phyloP scores from a whole-genome alignment of 768 basidiomycete species.

The Amanita molliuscula region DNA sequence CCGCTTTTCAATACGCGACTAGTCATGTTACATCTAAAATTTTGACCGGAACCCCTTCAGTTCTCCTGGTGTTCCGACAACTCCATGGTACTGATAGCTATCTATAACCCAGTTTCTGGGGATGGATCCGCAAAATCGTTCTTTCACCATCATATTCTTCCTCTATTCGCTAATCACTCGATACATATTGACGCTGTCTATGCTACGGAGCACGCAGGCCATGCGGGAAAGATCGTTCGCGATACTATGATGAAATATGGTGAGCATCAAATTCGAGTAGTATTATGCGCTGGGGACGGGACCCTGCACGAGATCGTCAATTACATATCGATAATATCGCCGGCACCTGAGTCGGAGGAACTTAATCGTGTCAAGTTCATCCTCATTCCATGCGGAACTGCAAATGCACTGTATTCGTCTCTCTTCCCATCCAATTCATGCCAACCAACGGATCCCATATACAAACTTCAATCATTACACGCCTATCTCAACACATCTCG shows the following conservation, averaged over 20 bases:
- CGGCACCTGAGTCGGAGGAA: neutral
- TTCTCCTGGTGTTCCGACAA: too few species aligned
- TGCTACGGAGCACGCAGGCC: slow-evolving; percentile 38
- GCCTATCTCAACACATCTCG: slow-evolving; percentile 32
- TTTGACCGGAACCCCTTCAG: neutral
- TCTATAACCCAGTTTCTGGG: slow-evolving; percentile 76
- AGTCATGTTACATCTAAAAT: neutral
- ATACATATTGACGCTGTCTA: slow-evolving; percentile 28
- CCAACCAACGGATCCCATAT: slow-evolving; percentile 17
- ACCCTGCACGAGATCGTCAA: slow-evolving; percentile 87
- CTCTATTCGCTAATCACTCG: slow-evolving; percentile 40
- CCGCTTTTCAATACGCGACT: slow-evolving; percentile 41
- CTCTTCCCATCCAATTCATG: slow-evolving; percentile 45
- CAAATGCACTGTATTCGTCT: slow-evolving; percentile 82
- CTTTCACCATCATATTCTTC: slow-evolving; percentile 52
- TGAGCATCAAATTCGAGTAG: slow-evolving; percentile 28
- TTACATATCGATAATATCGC: slow-evolving; percentile 27
- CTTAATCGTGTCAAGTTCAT: slow-evolving; percentile 26
- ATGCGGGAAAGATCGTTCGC: slow-evolving; percentile 42
- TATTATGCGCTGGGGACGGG: slow-evolving; percentile 83
- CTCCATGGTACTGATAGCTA: slow-evolving; percentile 40
- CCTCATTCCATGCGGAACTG: slow-evolving; percentile 75
- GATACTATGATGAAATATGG: slow-evolving; percentile 23
- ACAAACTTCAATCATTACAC: slow-evolving; percentile 46
- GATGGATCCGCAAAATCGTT: slow-evolving; percentile 43